Evolutionary conservation across 441 rosid genomes (phyloP).

Genomic region (Breynia disticha): DNA sequence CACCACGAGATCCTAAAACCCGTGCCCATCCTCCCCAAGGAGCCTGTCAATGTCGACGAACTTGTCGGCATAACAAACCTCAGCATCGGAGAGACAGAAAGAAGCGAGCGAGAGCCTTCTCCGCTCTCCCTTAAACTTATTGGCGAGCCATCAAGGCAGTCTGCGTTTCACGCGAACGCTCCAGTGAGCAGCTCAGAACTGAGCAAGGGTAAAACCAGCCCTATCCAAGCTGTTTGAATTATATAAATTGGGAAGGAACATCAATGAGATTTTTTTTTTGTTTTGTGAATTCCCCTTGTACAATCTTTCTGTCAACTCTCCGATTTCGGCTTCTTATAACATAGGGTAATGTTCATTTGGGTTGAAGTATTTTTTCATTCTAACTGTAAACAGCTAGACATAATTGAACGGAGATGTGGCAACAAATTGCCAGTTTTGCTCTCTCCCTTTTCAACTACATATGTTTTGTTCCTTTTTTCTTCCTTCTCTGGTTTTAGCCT

Average conservation of each 20-base stretch:
- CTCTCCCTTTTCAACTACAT: background rate
- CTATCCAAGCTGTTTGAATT: slow-evolving; percentile 62
- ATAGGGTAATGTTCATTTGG: slow-evolving; percentile 18
- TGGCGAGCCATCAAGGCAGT: slow-evolving; percentile 64
- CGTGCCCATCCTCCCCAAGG: slow-evolving; percentile 51
- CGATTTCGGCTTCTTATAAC: slow-evolving; percentile 13
- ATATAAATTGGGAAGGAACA: background rate
- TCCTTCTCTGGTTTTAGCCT: too few species aligned
- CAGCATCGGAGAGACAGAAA: slow-evolving; percentile 39
- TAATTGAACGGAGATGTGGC: slow-evolving; percentile 19
- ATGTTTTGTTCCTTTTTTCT: background rate
- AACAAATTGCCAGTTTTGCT: background rate
- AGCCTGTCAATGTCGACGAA: slow-evolving; percentile 68
- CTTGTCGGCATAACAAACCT: slow-evolving; percentile 77
- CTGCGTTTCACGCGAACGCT: slow-evolving; percentile 70
- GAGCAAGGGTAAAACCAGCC: slow-evolving; percentile 43
- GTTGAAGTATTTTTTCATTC: slow-evolving; percentile 27
- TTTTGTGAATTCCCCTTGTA: slow-evolving; percentile 4
- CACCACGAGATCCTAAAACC: slow-evolving; percentile 71
- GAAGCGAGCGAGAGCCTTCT: slow-evolving; percentile 38
- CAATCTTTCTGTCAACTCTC: slow-evolving; percentile 9
- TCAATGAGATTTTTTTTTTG: too few species aligned
- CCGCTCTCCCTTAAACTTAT: slow-evolving; percentile 49
- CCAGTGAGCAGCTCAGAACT: slow-evolving; percentile 40
- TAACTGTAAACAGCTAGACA: slow-evolving; percentile 27